Evolutionary conservation across 2,329 filamentous ascomycete genomes (phyloP).

Genomic region (Nakataea oryzae): DNA sequence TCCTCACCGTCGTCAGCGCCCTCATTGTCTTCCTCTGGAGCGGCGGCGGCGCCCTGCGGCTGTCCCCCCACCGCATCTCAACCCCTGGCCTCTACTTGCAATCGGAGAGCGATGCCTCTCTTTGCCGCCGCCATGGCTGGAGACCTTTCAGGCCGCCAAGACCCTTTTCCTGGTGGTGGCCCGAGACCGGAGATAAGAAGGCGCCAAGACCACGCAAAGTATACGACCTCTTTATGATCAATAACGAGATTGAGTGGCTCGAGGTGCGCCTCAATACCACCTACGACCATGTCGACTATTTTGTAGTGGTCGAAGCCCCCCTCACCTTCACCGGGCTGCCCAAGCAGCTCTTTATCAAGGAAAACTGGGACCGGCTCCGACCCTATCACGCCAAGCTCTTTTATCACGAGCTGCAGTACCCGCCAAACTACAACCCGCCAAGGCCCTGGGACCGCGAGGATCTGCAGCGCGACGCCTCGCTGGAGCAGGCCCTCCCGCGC

Average conservation of each 20-base stretch:
- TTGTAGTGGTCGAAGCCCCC: slow-evolving; percentile 49
- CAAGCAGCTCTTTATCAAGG: slow-evolving; percentile 42
- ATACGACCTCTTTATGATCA: slow-evolving; percentile 53
- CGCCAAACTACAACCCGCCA: slow-evolving; percentile 26
- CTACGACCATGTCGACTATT: slow-evolving; percentile 51
- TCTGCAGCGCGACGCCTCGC: slow-evolving; percentile 43
- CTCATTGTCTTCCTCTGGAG: not conserved
- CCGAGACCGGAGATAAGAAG: not conserved
- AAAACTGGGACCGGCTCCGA: slow-evolving; percentile 40
- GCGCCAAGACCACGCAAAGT: slow-evolving; percentile 31
- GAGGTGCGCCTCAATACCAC: slow-evolving; percentile 52
- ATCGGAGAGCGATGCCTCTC: slow-evolving; percentile 1
- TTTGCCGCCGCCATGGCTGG: slow-evolving; percentile 28
- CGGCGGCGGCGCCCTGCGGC: not conserved
- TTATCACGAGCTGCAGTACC: slow-evolving; percentile 40
- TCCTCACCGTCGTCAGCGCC: not conserved
- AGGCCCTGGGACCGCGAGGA: slow-evolving; percentile 37
- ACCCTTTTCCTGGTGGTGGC: not conserved
- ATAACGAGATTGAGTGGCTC: slow-evolving; percentile 54
- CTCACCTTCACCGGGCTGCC: slow-evolving; percentile 45
- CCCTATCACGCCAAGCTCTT: slow-evolving; percentile 50
- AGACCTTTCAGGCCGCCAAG: slow-evolving; percentile 16
- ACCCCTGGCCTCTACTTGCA: not conserved
- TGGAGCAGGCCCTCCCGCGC: slow-evolving; percentile 41
- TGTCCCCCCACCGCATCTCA: not conserved